phyloP scores from a whole-genome alignment of 306 rosid genomes.

The Arachis hypogaea region DNA sequence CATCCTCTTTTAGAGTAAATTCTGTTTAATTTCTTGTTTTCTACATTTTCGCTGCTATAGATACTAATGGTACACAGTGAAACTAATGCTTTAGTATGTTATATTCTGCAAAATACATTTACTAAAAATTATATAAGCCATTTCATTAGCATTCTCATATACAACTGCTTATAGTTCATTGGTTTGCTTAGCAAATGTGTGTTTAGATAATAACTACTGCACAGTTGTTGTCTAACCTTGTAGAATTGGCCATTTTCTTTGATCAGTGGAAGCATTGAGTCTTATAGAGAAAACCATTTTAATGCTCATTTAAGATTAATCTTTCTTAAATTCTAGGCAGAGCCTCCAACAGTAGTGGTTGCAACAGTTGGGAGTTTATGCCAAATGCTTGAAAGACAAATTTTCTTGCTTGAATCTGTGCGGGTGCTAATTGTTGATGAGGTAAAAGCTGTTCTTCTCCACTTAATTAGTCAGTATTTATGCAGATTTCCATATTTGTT shows the following conservation, averaged over 20 bases:
- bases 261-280: conserved; percentile 6
- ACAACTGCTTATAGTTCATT: conserved; percentile 1
- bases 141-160: not conserved
- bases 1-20: conserved; percentile 11
- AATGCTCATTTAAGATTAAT: conserved; percentile 16
- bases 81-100: not conserved
- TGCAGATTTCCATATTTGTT: conserved; percentile 18
- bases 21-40: conserved; percentile 1
- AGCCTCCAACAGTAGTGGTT: conserved; percentile 83
- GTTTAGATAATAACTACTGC: too few species aligned
- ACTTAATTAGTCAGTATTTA: conserved; percentile 13
- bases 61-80: not conserved
- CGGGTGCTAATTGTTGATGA: conserved; percentile 85
- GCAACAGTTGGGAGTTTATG: conserved; percentile 89
- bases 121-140: not conserved
- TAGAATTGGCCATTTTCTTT: conserved; percentile 2
- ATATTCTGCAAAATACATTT: not conserved
- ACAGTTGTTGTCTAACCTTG: too few species aligned
- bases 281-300: conserved; percentile 20
- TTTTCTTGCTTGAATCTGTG: conserved; percentile 67
- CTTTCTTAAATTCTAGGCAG: conserved; percentile 66
- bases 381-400: conserved; percentile 75
- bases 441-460: conserved; percentile 51
- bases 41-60: not conserved
- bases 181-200: conserved; percentile 3